Conservation (phyloP, 768 basidiomycete genomes). For the Boletus sp. region DNA sequence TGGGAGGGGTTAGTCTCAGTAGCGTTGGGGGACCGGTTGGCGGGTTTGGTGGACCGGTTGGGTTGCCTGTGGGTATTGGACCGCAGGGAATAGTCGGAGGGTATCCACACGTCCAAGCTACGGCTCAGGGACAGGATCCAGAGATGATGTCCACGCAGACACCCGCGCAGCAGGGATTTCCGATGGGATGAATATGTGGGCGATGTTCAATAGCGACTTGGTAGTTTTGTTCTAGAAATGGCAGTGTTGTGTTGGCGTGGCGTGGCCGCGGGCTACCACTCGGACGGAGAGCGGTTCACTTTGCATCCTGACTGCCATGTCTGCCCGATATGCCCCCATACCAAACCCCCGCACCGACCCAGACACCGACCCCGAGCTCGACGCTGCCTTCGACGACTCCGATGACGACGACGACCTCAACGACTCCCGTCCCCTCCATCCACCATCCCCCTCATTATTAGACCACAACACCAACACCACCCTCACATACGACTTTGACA, state of each 20-base stretch:
- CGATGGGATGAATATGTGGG: conserved; percentile 11
- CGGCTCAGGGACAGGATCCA: conserved; percentile 4
- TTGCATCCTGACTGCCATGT: conserved; percentile 29
- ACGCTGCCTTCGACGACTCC: conserved; percentile 81
- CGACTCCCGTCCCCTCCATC: conserved; percentile 51
- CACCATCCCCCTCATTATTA: conserved; percentile 29
- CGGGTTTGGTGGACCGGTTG: conserved; percentile 29
- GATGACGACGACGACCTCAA: conserved; percentile 57
- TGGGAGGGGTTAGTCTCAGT: conserved; percentile 12
- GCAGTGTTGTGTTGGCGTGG: conserved; percentile 10
- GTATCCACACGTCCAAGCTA: conserved; percentile 12
- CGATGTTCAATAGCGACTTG: not conserved
- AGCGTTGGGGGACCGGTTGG: conserved; percentile 30
- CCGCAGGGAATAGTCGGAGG: conserved; percentile 19
- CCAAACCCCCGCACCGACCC: conserved; percentile 53
- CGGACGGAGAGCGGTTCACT: not conserved
- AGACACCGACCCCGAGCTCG: conserved; percentile 60
- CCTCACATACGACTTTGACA: conserved; percentile 75
- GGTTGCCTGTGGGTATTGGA: conserved; percentile 20
- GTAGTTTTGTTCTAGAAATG: not conserved
- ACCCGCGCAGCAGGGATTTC: conserved; percentile 21
- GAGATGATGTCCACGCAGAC: conserved; percentile 17
- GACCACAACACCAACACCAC: conserved; percentile 19
- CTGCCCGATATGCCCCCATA: conserved; percentile 66
- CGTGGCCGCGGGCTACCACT: no score